These are phyloP conservation scores for Nothophaeocryptopus gaeumannii DNA, from an alignment of 2,329 filamentous ascomycete species.

Conservation along the genomic window DNA sequence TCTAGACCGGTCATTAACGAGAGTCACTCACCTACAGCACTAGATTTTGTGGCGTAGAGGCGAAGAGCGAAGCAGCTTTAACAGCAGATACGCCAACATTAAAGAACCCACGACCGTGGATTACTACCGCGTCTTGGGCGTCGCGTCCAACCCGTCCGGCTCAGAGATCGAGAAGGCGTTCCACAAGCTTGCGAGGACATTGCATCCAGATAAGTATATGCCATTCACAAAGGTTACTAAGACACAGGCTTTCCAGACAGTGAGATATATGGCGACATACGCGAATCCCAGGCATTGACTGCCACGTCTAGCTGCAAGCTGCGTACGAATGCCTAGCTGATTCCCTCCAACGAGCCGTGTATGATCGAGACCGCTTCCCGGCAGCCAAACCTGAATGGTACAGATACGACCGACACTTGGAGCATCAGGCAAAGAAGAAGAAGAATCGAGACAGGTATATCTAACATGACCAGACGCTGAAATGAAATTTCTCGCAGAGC, in stretches of 20 bases:
- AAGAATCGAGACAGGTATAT: too few species aligned
- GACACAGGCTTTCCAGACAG: conserved; percentile 3
- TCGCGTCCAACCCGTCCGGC: not conserved
- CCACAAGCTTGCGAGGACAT: conserved; percentile 6
- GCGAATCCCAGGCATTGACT: not conserved
- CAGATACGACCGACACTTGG: not conserved
- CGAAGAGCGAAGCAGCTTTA: too few species aligned
- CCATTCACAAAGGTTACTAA: not conserved
- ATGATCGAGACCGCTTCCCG: not conserved
- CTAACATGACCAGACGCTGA: too few species aligned
- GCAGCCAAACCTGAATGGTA: conserved; percentile 7
- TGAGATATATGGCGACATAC: not conserved
- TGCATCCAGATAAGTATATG: conserved; percentile 4
- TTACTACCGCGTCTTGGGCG: conserved; percentile 8
- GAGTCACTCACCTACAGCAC: too few species aligned
- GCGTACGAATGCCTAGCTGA: conserved; percentile 5
- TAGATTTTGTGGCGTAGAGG: too few species aligned
- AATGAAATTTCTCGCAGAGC: too few species aligned
- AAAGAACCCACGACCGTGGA: conserved; percentile 4
- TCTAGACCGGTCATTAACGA: too few species aligned
- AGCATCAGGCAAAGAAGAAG: too few species aligned
- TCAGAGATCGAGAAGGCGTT: conserved; percentile 8
- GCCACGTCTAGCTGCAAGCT: not conserved
- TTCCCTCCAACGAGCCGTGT: not conserved
- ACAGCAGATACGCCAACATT: too few species aligned